phyloP scores from a whole-genome alignment of 305 asterid species.

The Fraxinus angustifolia region DNA sequence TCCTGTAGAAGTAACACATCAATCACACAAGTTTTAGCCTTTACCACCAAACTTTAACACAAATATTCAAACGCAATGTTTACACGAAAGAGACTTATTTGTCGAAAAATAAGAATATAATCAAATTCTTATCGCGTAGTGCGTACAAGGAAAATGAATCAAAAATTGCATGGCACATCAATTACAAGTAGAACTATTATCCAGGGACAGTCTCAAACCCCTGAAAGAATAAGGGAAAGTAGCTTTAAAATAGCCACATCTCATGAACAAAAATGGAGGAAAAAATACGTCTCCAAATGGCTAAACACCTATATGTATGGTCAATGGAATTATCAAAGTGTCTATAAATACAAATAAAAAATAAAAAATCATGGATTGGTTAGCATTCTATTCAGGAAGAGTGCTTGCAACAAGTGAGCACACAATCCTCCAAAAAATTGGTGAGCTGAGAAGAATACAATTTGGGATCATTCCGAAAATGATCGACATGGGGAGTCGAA shows the following conservation, averaged over 20 bases:
- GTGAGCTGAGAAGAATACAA: slow-evolving; percentile 85
- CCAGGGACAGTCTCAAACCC: neutral
- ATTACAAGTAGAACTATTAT: neutral
- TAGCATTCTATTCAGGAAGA: slow-evolving; percentile 38
- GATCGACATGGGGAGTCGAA: slow-evolving; percentile 91
- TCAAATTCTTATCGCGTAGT: neutral
- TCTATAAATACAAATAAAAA: neutral
- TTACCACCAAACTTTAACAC: neutral
- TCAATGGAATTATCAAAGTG: neutral
- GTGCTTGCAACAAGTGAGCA: slow-evolving; percentile 46
- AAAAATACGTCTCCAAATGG: neutral
- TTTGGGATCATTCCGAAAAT: slow-evolving; percentile 74
- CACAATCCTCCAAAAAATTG: slow-evolving; percentile 73
- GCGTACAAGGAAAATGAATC: neutral
- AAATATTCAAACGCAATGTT: neutral
- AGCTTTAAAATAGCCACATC: neutral
- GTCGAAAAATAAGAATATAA: neutral
- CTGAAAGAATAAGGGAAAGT: neutral
- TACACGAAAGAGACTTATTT: neutral
- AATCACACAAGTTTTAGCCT: neutral
- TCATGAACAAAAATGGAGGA: neutral
- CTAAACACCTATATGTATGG: neutral
- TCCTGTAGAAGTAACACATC: neutral
- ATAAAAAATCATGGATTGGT: neutral
- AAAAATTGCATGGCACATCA: neutral